Percentiles rank a stretch among this genome's conserved stretches.
Evolutionary conservation across 2,329 filamentous ascomycete species (phyloP).

Genomic region (Ploettnerulaceae sp.): DNA sequence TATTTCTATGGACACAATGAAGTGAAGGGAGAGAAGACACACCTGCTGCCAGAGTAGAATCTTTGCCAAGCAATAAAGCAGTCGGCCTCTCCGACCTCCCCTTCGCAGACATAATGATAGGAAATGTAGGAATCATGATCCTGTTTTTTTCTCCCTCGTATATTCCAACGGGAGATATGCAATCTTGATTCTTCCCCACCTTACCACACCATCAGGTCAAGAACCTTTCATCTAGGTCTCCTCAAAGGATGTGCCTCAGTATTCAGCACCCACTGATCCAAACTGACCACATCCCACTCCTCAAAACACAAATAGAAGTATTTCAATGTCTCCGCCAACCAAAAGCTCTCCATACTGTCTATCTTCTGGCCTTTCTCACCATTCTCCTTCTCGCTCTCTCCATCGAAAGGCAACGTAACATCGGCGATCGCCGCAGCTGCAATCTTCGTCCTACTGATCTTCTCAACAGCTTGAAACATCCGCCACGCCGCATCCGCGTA

Average conservation of each 20-base stretch:
- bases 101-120: too few relatives aligned
- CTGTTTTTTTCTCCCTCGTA: too few relatives aligned
- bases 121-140: too few relatives aligned
- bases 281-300: conserved; percentile 47
- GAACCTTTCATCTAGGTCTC: conserved; percentile 16
- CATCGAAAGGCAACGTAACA: conserved; percentile 37
- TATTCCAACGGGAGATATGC: neutral
- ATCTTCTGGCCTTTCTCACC: conserved; percentile 26
- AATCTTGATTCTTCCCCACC: neutral
- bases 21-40: too few relatives aligned
- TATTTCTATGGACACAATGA: too few relatives aligned
- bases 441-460: conserved; percentile 39
- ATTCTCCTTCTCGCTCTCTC: conserved; percentile 34
- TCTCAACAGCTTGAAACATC: conserved; percentile 45
- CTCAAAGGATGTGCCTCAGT: conserved; percentile 33
- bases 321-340: conserved; percentile 63
- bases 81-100: too few relatives aligned
- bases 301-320: conserved; percentile 52
- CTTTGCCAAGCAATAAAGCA: too few relatives aligned
- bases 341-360: conserved; percentile 57
- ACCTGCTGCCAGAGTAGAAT: too few relatives aligned
- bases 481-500: conserved; percentile 44
- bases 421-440: conserved; percentile 41
- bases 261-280: conserved; percentile 56
- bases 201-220: neutral